Evolutionary conservation across 2,329 filamentous ascomycete genomes (phyloP).

Genomic region (Talaromyces marneffei): DNA sequence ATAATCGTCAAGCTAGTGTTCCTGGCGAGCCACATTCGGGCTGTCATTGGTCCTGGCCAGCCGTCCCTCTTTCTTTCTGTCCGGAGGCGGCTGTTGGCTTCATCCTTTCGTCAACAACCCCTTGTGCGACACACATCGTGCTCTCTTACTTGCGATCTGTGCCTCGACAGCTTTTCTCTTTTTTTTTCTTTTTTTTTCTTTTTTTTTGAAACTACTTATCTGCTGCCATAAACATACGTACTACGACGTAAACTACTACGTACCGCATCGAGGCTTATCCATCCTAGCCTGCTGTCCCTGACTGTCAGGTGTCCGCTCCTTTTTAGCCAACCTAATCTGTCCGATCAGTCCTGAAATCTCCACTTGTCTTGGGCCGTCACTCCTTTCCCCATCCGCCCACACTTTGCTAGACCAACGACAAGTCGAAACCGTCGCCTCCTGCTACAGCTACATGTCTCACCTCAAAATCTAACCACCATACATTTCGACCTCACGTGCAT

Average conservation of each 20-base stretch:
- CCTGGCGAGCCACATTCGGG: not conserved
- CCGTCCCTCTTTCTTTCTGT: not conserved
- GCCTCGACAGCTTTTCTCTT: not conserved
- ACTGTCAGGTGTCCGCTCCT: not conserved
- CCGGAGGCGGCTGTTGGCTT: no score
- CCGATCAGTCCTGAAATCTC: not conserved
- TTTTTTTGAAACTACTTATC: no score
- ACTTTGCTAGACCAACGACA: not conserved
- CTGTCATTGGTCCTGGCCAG: not conserved
- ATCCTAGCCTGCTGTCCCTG: not conserved
- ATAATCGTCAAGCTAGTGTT: not conserved
- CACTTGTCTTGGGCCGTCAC: conserved; percentile 9
- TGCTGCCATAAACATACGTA: no score
- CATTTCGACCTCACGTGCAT: not conserved
- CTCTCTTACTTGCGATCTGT: not conserved
- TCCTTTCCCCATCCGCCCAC: conserved; percentile 10
- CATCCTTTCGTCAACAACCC: not conserved
- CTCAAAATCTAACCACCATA: not conserved
- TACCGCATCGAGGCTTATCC: no score
- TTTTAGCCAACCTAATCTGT: not conserved
- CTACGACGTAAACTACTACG: no score
- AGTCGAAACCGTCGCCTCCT: not conserved
- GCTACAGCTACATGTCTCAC: conserved; percentile 9
- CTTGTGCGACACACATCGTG: not conserved
- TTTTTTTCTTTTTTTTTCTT: no score